Evolutionary conservation across 176 grass and related monocot genomes (phyloP), one percentile per base, ranked within the genome.

Genomic region (Bothriochloa decipiens): DNA sequence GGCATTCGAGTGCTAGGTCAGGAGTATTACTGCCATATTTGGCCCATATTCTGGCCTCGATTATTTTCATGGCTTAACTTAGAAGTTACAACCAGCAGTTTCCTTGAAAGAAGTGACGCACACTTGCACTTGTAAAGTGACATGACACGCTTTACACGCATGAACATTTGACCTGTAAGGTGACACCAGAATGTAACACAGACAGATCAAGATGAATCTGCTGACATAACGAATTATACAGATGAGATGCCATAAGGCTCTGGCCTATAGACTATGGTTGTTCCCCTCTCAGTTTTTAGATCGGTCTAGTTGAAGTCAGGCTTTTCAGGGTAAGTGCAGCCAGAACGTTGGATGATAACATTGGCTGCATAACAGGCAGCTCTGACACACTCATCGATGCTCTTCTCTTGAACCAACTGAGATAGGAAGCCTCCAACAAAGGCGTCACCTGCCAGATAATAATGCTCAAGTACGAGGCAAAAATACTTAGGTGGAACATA

Each of bases 341-440:
- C 93, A 37, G 93, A 90, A 17, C 67, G 91, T 63, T 95, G 93
- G 49, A 92, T 95, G 58, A 95, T 55, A 57, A 89, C 88, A 41
- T 95, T 95, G 28, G 93, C 93, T 0, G 93, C 93, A 65, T 95
- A 95, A 49, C 88, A 91, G 52, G 83, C 88, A 45, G 83, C 90
- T 76, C 57, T 90, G 72, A 92, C 86, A 37, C 93, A 92, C 20
- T 95, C 86, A 10, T 87, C 90, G 7, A 95, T 87, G 80, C 86
- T 85, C 80, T 87, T 92, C 40, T 92, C 90, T 65, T 87, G 75
- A 61, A 95, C 90, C 80, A 92, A 46, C 55, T 89, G 90, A 67
- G 90, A 95, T 23, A 95, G 75, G 61, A 95, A 95, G 63, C 90
- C 93, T 64, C 93, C 93, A 53, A 95, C 93, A 61, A 95, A 95